These are phyloP conservation scores for Syzygium grande DNA, from an alignment of 345 rosid genomes.

Conservation along the genomic window DNA sequence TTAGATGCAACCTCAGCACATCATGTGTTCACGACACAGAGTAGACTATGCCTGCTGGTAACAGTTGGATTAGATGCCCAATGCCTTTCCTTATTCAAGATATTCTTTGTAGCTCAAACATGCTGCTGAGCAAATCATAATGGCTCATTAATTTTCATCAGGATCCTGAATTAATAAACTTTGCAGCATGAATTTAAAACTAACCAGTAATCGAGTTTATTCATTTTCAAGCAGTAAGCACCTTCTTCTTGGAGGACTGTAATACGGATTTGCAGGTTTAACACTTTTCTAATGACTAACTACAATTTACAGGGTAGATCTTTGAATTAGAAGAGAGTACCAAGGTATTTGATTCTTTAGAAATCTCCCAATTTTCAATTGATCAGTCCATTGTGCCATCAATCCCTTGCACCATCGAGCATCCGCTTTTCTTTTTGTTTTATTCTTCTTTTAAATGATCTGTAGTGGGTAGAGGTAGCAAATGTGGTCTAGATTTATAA, in stretches of 20 bases:
- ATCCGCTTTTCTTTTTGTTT: not conserved
- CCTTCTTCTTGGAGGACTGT: not conserved
- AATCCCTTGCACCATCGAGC: not conserved
- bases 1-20: not conserved
- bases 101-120: not conserved
- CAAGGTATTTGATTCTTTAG: not conserved
- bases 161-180: not conserved
- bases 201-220: not conserved
- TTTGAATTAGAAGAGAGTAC: not conserved
- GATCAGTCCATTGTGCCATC: not conserved
- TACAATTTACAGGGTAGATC: not conserved
- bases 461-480: not conserved
- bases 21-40: not conserved
- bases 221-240: not conserved
- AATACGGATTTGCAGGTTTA: not conserved
- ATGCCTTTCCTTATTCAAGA: not conserved
- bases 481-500: not conserved
- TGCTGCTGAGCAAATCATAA: not conserved
- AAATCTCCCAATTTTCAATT: not conserved
- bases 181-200: not conserved
- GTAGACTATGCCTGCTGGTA: not conserved
- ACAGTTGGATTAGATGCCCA: not conserved
- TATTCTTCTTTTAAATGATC: not conserved
- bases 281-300: not conserved
- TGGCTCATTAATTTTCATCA: not conserved